These are phyloP conservation scores for Rhizodiscina lignyota DNA, from an alignment of 495 filamentous ascomycete species.

Conservation along the genomic window DNA sequence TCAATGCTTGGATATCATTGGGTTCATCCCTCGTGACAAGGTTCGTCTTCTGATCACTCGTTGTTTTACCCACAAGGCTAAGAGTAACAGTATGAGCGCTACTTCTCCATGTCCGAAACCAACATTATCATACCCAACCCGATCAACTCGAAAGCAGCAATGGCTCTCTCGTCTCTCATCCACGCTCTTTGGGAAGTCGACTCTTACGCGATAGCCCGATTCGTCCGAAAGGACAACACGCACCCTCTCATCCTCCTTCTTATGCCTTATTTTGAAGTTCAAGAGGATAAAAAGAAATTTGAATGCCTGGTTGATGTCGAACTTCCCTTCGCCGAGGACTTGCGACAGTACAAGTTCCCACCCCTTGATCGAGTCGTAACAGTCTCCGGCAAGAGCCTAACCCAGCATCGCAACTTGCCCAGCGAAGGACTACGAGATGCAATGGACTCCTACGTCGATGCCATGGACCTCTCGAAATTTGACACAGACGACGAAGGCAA, in stretches of 20 bases:
- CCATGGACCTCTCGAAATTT: conserved; percentile 68
- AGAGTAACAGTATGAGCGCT: conserved; percentile 56
- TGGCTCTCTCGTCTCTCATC: conserved; percentile 80
- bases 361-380: conserved; percentile 80
- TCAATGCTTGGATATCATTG: conserved; percentile 61
- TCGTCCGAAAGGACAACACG: conserved; percentile 67
- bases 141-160: conserved; percentile 52
- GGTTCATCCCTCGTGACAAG: conserved; percentile 62
- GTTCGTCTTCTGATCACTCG: conserved; percentile 30
- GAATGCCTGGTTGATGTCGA: conserved; percentile 86
- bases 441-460: conserved; percentile 84
- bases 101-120: conserved; percentile 65
- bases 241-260: conserved; percentile 67
- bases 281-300: conserved; percentile 31
- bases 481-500: conserved; percentile 57
- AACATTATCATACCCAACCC: conserved; percentile 58
- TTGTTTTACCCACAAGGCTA: background rate
- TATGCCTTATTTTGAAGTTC: conserved; percentile 55
- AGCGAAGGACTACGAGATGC: conserved; percentile 51
- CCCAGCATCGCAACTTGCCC: conserved; percentile 76
- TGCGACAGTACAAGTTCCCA: conserved; percentile 77
- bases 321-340: conserved; percentile 87
- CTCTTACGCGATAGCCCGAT: conserved; percentile 70
- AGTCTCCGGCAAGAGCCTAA: conserved; percentile 68
- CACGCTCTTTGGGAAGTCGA: conserved; percentile 76